Conservation (phyloP, 805 yeast genomes). For the Komagataella phaffii region DNA sequence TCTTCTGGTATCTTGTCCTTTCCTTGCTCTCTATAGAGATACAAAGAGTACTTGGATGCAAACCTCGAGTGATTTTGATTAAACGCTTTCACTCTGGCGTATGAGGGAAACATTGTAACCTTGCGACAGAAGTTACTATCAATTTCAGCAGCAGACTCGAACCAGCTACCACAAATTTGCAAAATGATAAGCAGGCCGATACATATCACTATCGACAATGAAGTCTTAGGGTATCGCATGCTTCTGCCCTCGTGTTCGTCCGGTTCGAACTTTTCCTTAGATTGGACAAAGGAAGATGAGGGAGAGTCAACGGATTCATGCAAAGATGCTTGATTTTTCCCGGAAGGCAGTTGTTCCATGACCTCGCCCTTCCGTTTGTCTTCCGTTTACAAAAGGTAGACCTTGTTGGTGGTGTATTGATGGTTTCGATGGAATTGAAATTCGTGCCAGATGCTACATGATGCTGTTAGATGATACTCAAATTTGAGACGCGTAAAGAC, state of each 20-base stretch:
- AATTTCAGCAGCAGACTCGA: slow-evolving; percentile 14
- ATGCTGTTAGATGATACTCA: neutral
- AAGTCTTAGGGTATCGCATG: neutral
- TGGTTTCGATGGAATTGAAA: neutral
- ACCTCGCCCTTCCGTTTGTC: neutral
- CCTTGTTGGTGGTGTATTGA: neutral
- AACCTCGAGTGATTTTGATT: slow-evolving; percentile 55
- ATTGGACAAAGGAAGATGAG: neutral
- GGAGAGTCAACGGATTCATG: neutral
- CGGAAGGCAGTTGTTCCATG: neutral
- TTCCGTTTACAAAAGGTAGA: neutral
- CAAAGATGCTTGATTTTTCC: neutral
- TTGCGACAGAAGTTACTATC: slow-evolving; percentile 31
- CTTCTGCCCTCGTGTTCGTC: neutral
- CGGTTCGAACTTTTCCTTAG: neutral
- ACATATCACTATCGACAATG: neutral
- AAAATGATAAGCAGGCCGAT: slow-evolving; percentile 13
- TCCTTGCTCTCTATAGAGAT: slow-evolving; percentile 76
- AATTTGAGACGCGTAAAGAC: neutral
- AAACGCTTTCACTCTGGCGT: slow-evolving; percentile 61
- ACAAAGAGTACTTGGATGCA: slow-evolving; percentile 75
- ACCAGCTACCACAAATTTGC: slow-evolving; percentile 15
- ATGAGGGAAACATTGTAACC: slow-evolving; percentile 75
- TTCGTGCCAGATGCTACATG: neutral
- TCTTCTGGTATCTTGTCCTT: slow-evolving; percentile 41